Evolutionary conservation across 768 basidiomycete species (phyloP), one percentile per base, ranked within the genome.

Genomic region (Arthromyces matolae): DNA sequence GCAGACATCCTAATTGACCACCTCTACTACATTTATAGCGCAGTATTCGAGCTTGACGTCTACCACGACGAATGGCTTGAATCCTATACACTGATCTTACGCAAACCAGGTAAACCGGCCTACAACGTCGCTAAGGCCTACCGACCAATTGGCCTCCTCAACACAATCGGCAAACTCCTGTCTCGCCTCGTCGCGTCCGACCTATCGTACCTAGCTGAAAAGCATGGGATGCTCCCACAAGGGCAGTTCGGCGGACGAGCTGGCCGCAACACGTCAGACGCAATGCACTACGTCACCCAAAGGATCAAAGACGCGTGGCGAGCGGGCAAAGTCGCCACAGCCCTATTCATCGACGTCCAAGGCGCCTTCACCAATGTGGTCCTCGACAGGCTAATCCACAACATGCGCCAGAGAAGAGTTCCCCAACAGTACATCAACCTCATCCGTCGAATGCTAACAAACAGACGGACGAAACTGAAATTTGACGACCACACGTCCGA

Each of bases 361-460:
- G 73, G 67, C 0, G 71, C 73, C 2, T 77, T 74, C 53, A 74
- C 70, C 0, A 75, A 66, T 48, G 64, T 64, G 0, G 66, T 64
- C 5, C 61, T 51, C 0, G 62, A 64, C 1, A 19, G 53, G 0
- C 64, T 75, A 0, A 23, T 67, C 0, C 64, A 70, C 47, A 66
- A 71, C 43, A 52, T 35, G 31, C 8, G 61, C 62, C 32, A 51
- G 63, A 3, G n/a, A n/a, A 3, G 33, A n/a, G 33, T 32, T 3
- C 31, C 31, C 12, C 12, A 3, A 3, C 3, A n/a, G 3, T 32
- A 32, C 31, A 32, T 32, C 3, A 32, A 9, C 4, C 31, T 32
- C 3, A n/a, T n/a, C 3, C 4, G 16, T n/a, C 8, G 31, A 10
- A 32, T 32, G 31, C 0, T 45, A 12, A 38, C 35, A 2, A 8